Evolutionary conservation across 75 land plant genomes (phyloP), one percentile per base, ranked within the genome.

Genomic region (Ceratopteris richardii): DNA sequence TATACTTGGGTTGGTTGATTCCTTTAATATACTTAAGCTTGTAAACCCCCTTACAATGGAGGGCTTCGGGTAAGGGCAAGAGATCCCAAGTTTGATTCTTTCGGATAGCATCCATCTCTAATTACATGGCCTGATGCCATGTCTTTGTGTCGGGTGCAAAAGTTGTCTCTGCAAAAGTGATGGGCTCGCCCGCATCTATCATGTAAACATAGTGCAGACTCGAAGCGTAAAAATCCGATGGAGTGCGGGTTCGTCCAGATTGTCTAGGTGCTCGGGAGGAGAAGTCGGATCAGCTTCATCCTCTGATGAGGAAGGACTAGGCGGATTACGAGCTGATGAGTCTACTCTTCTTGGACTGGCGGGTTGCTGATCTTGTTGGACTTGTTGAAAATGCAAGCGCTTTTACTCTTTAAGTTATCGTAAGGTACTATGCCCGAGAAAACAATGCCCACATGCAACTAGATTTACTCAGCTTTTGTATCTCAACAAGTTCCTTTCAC

Each of bases 211-310:
- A 14, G 42, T 40, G 13, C 14, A 40, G 42, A 40, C 42, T 14
- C 14, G 14, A 14, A 40, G 9, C 14, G 14, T 40, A 40, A 40
- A 40, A 40, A 14, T 40, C 42, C 14, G 42, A 14, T 40, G 14
- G 13, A 40, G 13, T 10, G 42, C 13, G 14, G 42, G 14, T 14
- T 40, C 42, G 42, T 40, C 42, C 42, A 40, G 14, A 10, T 40
- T 40, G 42, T 40, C 42, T 40, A 14, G 42, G 42, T 40, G 42
- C 42, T n/a, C n/a, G n/a, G n/a, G n/a, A n/a, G n/a, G n/a, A n/a
- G n/a, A n/a, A n/a, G n/a, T n/a, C n/a, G n/a, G n/a, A n/a, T n/a
- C n/a, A n/a, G n/a, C n/a, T n/a, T n/a, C n/a, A n/a, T n/a, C n/a
- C n/a, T n/a, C n/a, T n/a, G n/a, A n/a, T n/a, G n/a, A n/a, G n/a